Evolutionary conservation across 257 asterid genomes (phyloP).

Genomic region (Petunia secreta): DNA sequence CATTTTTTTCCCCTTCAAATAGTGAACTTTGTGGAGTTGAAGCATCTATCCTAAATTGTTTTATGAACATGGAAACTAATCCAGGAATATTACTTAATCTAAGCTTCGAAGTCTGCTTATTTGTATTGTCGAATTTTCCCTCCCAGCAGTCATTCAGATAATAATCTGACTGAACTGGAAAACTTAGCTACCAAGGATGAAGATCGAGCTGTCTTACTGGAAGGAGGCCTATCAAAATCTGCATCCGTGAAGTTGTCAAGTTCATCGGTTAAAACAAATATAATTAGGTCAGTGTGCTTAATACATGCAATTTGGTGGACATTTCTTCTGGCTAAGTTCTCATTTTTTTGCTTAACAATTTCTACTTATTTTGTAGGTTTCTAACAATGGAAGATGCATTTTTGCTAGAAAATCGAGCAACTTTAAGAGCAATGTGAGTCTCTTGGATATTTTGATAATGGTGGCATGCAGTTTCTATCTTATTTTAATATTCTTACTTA

Average conservation of each 20-base stretch:
- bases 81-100: not conserved
- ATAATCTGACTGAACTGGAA: constrained; percentile 66
- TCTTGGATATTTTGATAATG: constrained; percentile 18
- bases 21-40: constrained; percentile 13
- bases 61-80: not conserved
- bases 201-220: constrained; percentile 76
- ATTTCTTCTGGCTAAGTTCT: constrained; percentile 24
- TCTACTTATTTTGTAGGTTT: constrained; percentile 41
- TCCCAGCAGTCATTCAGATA: constrained; percentile 78
- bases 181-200: constrained; percentile 72
- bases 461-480: not conserved
- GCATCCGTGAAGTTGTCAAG: constrained; percentile 59
- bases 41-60: not conserved
- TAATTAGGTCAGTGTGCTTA: constrained; percentile 58
- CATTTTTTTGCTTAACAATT: constrained; percentile 33
- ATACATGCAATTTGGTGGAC: constrained; percentile 18
- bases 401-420: constrained; percentile 53
- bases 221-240: constrained; percentile 83
- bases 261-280: constrained; percentile 70
- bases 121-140: constrained; percentile 35
- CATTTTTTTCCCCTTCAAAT: too few species aligned
- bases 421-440: constrained; percentile 51
- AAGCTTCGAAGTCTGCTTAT: constrained; percentile 5
- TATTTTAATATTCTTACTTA: constrained; percentile 23
- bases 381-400: constrained; percentile 56